phyloP scores from a whole-genome alignment of 345 rosid genomes.

The Eucalyptus cloeziana region DNA sequence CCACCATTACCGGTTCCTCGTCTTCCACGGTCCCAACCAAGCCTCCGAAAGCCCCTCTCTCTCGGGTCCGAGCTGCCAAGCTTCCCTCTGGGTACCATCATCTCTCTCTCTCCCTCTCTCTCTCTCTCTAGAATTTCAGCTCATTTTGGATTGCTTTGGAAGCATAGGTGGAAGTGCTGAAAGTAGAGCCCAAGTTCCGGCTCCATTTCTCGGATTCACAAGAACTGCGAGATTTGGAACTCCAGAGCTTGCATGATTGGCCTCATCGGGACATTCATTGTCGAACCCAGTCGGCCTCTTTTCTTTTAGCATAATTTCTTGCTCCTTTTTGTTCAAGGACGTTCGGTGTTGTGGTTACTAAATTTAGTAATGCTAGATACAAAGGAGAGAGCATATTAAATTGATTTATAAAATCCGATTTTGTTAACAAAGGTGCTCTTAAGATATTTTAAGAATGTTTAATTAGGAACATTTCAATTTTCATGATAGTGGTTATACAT shows the following conservation, averaged over 20 bases:
- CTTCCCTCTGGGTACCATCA: slow-evolving; percentile 45
- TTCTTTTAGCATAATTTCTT: not conserved
- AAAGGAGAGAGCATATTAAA: not conserved
- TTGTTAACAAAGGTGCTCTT: not conserved
- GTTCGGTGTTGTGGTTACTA: not conserved
- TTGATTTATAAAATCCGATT: not conserved
- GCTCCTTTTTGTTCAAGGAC: not conserved
- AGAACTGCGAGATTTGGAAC: slow-evolving; percentile 82
- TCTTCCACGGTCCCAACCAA: not conserved
- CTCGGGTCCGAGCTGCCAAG: slow-evolving; percentile 49
- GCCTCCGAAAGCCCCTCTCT: slow-evolving; percentile 3
- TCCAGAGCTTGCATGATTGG: slow-evolving; percentile 97
- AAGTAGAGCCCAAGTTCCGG: slow-evolving; percentile 50
- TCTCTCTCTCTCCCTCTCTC: not conserved
- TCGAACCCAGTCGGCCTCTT: slow-evolving; percentile 44
- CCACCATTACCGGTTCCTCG: not conserved
- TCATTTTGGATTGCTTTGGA: not conserved
- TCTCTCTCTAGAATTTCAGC: too few relatives aligned
- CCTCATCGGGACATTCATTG: slow-evolving; percentile 51
- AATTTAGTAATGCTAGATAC: not conserved
- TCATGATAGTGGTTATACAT: not conserved
- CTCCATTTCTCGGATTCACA: slow-evolving; percentile 71
- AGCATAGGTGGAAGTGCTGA: slow-evolving; percentile 53
- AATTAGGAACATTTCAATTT: not conserved
- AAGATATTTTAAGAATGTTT: not conserved